Conservation (phyloP, 129 eudicot species). For the Ambrosia artemisiifolia region DNA sequence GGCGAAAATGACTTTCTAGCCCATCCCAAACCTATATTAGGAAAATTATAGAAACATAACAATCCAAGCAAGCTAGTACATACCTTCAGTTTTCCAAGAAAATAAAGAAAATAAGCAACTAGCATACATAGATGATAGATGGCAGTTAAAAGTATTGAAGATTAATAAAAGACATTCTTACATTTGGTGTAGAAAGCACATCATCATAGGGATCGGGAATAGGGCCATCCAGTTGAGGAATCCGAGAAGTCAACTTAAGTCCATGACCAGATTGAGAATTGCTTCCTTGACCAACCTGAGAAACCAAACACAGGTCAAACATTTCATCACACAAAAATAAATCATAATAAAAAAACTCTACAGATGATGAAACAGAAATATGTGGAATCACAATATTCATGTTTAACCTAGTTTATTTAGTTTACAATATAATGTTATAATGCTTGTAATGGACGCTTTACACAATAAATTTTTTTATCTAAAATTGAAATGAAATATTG, state of each 20-base stretch:
- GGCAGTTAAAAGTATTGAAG: neutral
- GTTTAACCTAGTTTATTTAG: neutral
- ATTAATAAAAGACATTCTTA: slow-evolving; percentile 16
- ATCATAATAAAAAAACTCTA: neutral
- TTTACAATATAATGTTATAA: neutral
- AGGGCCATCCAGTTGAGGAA: slow-evolving; percentile 94
- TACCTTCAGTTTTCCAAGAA: neutral
- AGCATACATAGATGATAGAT: neutral
- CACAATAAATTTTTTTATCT: neutral
- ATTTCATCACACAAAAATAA: neutral
- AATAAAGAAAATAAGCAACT: neutral
- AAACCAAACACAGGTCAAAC: slow-evolving; percentile 1
- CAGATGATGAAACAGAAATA: neutral
- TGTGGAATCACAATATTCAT: neutral
- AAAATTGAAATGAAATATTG: neutral
- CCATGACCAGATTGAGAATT: slow-evolving; percentile 34
- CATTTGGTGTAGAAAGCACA: slow-evolving; percentile 95
- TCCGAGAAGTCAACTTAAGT: slow-evolving; percentile 40
- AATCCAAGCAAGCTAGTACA: slow-evolving; percentile 2
- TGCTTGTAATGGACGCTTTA: neutral
- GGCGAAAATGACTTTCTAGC: too few relatives aligned
- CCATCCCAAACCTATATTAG: neutral
- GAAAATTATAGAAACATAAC: neutral
- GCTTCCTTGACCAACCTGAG: slow-evolving; percentile 53
- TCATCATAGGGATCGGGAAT: slow-evolving; percentile 95